Percentiles rank a stretch among this genome's conserved stretches.
Evolutionary conservation across 495 filamentous ascomycete species (phyloP).

Genomic region (Neurospora tetraspora): DNA sequence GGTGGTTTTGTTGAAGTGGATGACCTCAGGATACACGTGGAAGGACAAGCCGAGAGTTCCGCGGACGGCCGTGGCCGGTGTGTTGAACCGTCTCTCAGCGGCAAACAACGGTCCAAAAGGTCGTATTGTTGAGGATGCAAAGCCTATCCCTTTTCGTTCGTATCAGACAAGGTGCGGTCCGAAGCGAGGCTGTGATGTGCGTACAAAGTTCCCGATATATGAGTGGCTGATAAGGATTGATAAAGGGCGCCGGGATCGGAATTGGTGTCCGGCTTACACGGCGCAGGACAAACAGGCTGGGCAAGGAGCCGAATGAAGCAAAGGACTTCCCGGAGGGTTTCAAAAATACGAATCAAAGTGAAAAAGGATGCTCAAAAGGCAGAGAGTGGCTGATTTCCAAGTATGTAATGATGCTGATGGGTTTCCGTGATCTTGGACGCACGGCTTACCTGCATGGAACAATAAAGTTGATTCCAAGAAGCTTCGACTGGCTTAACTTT

Average conservation of each 20-base stretch:
- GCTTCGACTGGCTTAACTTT: not conserved
- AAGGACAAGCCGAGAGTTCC: not conserved
- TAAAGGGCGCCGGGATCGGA: not conserved
- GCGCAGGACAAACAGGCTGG: not conserved
- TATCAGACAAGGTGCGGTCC: not conserved
- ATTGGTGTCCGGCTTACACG: not conserved
- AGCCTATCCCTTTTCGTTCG: not conserved
- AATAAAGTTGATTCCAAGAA: not conserved
- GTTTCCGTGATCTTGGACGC: not conserved
- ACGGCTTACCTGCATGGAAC: not conserved
- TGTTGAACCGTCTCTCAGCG: not conserved
- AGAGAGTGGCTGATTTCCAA: not conserved
- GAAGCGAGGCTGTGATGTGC: not conserved
- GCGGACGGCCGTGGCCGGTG: not conserved
- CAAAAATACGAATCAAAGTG: not conserved
- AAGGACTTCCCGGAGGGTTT: not conserved
- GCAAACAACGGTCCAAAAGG: not conserved
- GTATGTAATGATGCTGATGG: not conserved
- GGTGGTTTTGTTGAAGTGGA: not conserved
- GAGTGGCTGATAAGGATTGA: not conserved
- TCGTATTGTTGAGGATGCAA: not conserved
- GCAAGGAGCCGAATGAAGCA: not conserved
- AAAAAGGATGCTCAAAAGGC: not conserved
- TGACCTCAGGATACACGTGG: not conserved
- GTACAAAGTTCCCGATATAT: not conserved